These are phyloP conservation scores for Lentinula boryana DNA, from an alignment of 768 basidiomycete genomes.

Conservation along the genomic window DNA sequence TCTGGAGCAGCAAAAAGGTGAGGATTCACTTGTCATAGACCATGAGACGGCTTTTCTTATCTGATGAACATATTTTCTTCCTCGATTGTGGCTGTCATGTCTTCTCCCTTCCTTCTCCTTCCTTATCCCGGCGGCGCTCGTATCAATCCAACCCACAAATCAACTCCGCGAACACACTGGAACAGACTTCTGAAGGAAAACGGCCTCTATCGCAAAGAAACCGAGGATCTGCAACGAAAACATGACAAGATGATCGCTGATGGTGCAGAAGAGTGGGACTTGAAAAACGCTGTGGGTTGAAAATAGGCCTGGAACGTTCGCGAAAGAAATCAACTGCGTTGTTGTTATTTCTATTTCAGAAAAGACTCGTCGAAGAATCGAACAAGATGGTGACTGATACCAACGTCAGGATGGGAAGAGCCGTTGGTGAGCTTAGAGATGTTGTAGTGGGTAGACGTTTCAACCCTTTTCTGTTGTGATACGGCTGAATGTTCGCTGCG, in stretches of 20 bases:
- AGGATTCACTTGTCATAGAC: slow-evolving; percentile 9
- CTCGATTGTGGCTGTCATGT: not conserved
- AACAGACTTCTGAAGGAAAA: slow-evolving; percentile 65
- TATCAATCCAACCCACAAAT: not conserved
- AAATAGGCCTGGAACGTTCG: slow-evolving; percentile 1
- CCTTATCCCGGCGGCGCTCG: not conserved
- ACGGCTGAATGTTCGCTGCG: not conserved
- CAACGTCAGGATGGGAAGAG: slow-evolving; percentile 51
- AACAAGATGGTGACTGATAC: slow-evolving; percentile 77
- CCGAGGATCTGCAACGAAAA: slow-evolving; percentile 47
- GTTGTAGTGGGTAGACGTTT: slow-evolving; percentile 52
- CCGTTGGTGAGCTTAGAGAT: slow-evolving; percentile 55
- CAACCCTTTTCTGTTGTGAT: not conserved
- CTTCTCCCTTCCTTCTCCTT: not conserved
- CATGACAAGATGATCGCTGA: slow-evolving; percentile 58
- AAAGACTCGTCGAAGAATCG: slow-evolving; percentile 67
- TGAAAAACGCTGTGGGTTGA: slow-evolving; percentile 63
- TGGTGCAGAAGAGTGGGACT: slow-evolving; percentile 64
- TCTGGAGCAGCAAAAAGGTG: slow-evolving; percentile 61
- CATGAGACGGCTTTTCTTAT: not conserved
- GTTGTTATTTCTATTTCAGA: slow-evolving; percentile 29
- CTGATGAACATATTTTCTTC: not conserved
- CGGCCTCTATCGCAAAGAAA: slow-evolving; percentile 59
- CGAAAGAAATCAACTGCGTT: not conserved
- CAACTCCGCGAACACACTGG: not conserved